Base-by-base conservation (phyloP, 2,329 filamentous ascomycete genomes). In the Monilinia polystroma region DNA sequence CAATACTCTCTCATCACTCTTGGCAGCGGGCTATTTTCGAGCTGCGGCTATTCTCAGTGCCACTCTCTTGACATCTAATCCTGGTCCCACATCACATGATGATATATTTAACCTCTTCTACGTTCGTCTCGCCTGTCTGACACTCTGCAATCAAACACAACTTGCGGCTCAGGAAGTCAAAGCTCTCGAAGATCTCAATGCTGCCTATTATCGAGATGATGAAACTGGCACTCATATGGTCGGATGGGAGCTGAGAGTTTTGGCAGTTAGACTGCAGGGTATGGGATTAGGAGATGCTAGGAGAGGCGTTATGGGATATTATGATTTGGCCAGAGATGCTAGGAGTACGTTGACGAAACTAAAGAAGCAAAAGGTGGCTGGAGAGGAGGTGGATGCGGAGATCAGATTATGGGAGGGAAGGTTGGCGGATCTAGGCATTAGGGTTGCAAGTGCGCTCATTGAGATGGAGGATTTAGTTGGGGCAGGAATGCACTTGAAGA, bases 391-490 rank as follows among this genome's bases (percentile, higher is more conserved):
- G 0, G 66, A 72, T 32, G 41, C 45, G 1, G 85, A 86, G 29
- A 80, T 82, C 20, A 81, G 83, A 70, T 72, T 90, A 7, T 98
- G 94, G 94, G 87, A 85, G 70, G 79, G 79, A 0, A 80, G 94
- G 35, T 81, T 98, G 0, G 80, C 83, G 1, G 93, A 97, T 70
- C 81, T 97, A 2, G 93, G 93, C 0, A 81, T 90, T 55, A 80
- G 84, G 66, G 85, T 90, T 1, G 85, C 85, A 0, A 84, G 85
- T 18, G 88, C 89, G 0, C 79, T 95, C 38, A 83, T 94, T 7
- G 91, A 95, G 77, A 96, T 97, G 88, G 92, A 92, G 11, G 94
- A 99, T 75, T 76, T 96, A 0, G 87, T 90, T 2, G 92, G 91
- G 5, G 95, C 94, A 0, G 87, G 84, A 1, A 81, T 89, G 41